Evolutionary conservation across 148 eudicot species (phyloP), one percentile per base, ranked within the genome.

Genomic region (Talinum fruticosum): DNA sequence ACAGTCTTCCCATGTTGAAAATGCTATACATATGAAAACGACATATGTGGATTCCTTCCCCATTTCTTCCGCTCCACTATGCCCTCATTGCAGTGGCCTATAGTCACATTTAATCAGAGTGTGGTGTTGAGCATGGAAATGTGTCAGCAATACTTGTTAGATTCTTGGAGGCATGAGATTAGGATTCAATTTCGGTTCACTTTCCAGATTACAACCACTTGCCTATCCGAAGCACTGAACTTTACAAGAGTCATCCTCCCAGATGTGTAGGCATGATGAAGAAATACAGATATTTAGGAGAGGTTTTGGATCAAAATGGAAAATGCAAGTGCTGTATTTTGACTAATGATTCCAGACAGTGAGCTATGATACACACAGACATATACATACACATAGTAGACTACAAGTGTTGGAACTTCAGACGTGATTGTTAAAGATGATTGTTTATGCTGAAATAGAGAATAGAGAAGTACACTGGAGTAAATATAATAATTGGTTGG

Each of bases 231-330:
- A 69, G 36, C 29, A 70, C 78, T 59, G 23, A 78, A 78, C 81
- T 78, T 82, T 78, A 69, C 84, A 78, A 75, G 21, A 78, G 44
- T n/a, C 44, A 32, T 78, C 75, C 81, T 44, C 78, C 53, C 65
- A 78, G 57, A 26, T 70, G 81, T 74, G 41, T 37, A 7, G 41
- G 7, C 41, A 37, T 2, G 41, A 7, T 3, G 4, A 37, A 37
- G 41, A 37, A 37, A 37, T 37, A 7, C 7, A 7, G 41, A 37
- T 37, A 37, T 37, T 37, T 37, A 2, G 3, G 41, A 2, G 41
- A 77, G 73, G 44, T 49, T 66, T 66, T 74, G n/a, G n/a, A n/a
- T n/a, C n/a, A n/a, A n/a, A n/a, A n/a, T n/a, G n/a, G n/a, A n/a
- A n/a, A n/a, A n/a, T n/a, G n/a, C n/a, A n/a, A n/a, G n/a, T n/a